A percentile compares a stretch with the other conserved stretches of the same genome.
phyloP scores from a whole-genome alignment of 495 filamentous ascomycete genomes.

The Podospora comata region DNA sequence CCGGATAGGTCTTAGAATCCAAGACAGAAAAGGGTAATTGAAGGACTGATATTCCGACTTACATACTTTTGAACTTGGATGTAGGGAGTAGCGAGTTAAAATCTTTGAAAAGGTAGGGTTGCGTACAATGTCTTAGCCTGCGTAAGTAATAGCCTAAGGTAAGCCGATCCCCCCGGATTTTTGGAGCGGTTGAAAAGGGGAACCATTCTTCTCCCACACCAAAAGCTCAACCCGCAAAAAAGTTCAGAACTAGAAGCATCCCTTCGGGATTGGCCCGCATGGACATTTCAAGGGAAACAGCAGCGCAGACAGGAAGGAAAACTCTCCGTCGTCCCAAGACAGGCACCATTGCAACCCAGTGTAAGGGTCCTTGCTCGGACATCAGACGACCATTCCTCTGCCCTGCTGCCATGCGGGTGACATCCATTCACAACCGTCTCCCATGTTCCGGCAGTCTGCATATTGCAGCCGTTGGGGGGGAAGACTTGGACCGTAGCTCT shows the following conservation, averaged over 20 bases:
- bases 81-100: constrained; percentile 2
- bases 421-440: background rate
- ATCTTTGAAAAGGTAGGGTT: constrained; percentile 16
- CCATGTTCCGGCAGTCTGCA: constrained; percentile 6
- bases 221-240: background rate
- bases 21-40: constrained; percentile 2
- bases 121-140: constrained; percentile 5
- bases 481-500: background rate
- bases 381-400: background rate
- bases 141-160: constrained; percentile 17
- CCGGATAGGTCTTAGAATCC: background rate
- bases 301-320: background rate
- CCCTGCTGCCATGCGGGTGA: background rate
- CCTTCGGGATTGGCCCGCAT: background rate
- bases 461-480: background rate
- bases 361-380: constrained; percentile 3
- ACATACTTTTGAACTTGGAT: background rate
- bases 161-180: constrained; percentile 1
- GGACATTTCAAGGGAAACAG: background rate
- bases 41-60: constrained; percentile 3
- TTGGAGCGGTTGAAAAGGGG: background rate
- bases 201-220: background rate
- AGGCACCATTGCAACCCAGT: constrained; percentile 4
- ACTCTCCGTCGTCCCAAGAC: constrained; percentile 5
- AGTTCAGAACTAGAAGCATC: background rate